A percentile compares a stretch with the other conserved stretches of the same genome.
These are phyloP conservation scores for Bipolaris cookei DNA, from an alignment of 2,329 filamentous ascomycete genomes.

Conservation along the genomic window DNA sequence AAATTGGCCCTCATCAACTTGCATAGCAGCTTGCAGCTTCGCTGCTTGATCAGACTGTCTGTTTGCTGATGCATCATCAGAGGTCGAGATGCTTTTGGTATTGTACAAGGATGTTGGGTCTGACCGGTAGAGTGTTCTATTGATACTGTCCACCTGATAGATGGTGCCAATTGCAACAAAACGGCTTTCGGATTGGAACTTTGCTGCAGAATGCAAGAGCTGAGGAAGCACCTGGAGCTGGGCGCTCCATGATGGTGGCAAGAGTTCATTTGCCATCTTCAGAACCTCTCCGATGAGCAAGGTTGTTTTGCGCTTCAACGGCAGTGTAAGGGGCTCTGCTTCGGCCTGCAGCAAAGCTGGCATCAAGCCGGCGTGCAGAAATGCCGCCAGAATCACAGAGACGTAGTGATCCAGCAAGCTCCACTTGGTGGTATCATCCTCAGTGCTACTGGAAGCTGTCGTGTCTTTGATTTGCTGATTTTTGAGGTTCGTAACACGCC, in stretches of 20 bases:
- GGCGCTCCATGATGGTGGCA: conserved; percentile 82
- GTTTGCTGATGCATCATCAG: conserved; percentile 34
- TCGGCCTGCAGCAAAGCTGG: conserved; percentile 64
- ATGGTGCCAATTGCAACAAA: conserved; percentile 88
- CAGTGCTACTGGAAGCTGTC: conserved; percentile 69
- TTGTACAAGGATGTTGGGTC: conserved; percentile 54
- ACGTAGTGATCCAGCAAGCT: conserved; percentile 95
- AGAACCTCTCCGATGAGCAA: conserved; percentile 89
- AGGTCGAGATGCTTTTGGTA: conserved; percentile 32
- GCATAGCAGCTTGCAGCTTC: conserved; percentile 63
- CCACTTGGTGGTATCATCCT: conserved; percentile 66
- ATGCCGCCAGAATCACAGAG: conserved; percentile 81
- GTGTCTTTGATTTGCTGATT: conserved; percentile 61
- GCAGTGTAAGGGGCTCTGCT: conserved; percentile 69
- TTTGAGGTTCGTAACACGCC: conserved; percentile 86
- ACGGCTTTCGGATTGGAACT: conserved; percentile 72
- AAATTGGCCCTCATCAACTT: conserved; percentile 70
- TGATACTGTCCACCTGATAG: conserved; percentile 98
- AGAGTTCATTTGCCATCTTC: conserved; percentile 82
- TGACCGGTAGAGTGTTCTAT: conserved; percentile 85
- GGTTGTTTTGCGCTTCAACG: conserved; percentile 85
- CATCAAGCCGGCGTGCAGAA: conserved; percentile 78
- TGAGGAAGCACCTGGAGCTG: conserved; percentile 87
- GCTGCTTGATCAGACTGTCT: conserved; percentile 51
- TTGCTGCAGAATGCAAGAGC: conserved; percentile 76